Evolutionary conservation across 352 stramenopile species (phyloP), one percentile per base, ranked within the genome.

Genomic region (Aphanomyces cochlioides): DNA sequence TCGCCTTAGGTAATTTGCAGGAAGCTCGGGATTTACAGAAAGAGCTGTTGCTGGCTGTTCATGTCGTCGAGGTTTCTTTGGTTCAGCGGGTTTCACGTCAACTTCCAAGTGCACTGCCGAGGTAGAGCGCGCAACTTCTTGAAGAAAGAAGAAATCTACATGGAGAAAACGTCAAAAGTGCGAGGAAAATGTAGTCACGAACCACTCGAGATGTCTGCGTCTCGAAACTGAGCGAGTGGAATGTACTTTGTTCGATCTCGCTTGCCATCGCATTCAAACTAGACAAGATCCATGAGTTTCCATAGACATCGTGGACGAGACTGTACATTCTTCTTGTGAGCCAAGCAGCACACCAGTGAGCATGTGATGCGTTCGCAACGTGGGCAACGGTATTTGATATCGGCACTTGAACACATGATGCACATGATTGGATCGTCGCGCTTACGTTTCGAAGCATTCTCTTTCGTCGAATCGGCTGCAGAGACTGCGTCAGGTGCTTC

Each of bases 331-430:
- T 88, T 91, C 77, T 95, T 95, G 78, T 95, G 87, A 12, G 70
- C 79, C 28, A 92, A 56, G 60, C 87, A 95, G 77, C 87, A 95
- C 15, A 75, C 72, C 56, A 95, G 73, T 50, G 85, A 92, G 71
- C 87, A 95, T 63, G 87, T 92, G 75, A 92, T 81, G 67, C 85
- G 82, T 72, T 95, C 87, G 66, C 87, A 95, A 63, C 84, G 78
- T 43, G 87, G 87, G 79, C 87, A 95, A 56, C 87, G 85, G 72
- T 95, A 95, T 77, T 95, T 95, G 76, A 92, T 82, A 56, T 84
- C 73, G 19, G 21, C 72, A 10, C 70, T 74, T 38, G 71, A 73
- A 58, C 87, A 95, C 8, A 72, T 74, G 54, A 67, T 72, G 74
- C 87, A 95, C n/a, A 47, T 59, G 3, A 77, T 47, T 10, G 15